These are phyloP conservation scores for Ilyonectria destructans DNA, from an alignment of 2,329 filamentous ascomycete genomes.

Conservation along the genomic window DNA sequence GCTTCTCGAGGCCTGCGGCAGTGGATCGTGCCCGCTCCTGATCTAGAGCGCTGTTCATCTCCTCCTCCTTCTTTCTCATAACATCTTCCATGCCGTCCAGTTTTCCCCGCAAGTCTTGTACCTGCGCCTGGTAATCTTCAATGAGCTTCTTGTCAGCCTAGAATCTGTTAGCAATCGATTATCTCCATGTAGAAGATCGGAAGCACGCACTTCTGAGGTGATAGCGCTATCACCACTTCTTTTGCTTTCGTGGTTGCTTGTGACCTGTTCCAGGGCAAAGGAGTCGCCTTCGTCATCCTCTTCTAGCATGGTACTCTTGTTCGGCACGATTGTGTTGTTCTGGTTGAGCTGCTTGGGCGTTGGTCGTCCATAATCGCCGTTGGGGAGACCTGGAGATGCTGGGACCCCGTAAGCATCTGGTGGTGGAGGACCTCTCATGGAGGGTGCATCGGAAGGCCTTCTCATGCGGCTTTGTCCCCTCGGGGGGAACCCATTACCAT, in stretches of 20 bases:
- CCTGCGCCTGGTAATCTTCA: conserved; percentile 85
- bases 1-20: conserved; percentile 74
- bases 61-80: conserved; percentile 79
- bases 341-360: conserved; percentile 89
- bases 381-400: conserved; percentile 71
- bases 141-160: conserved; percentile 80
- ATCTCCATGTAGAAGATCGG: not conserved
- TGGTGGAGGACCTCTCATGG: conserved; percentile 66
- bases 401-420: conserved; percentile 68
- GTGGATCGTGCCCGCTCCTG: conserved; percentile 70
- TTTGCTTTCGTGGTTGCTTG: conserved; percentile 51
- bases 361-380: conserved; percentile 81
- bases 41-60: conserved; percentile 71
- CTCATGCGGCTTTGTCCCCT: conserved; percentile 69
- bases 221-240: conserved; percentile 50
- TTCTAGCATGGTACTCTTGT: conserved; percentile 98
- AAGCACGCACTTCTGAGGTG: conserved; percentile 59
- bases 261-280: conserved; percentile 64
- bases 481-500: conserved; percentile 60
- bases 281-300: conserved; percentile 85
- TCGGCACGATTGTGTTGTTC: conserved; percentile 96
- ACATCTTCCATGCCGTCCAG: conserved; percentile 80
- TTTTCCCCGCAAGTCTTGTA: conserved; percentile 82
- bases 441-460: conserved; percentile 75
- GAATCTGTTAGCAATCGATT: conserved; percentile 36